Evolutionary conservation across 2,329 filamentous ascomycete genomes (phyloP), one percentile per base, ranked within the genome.

Genomic region (Penicillium freii): DNA sequence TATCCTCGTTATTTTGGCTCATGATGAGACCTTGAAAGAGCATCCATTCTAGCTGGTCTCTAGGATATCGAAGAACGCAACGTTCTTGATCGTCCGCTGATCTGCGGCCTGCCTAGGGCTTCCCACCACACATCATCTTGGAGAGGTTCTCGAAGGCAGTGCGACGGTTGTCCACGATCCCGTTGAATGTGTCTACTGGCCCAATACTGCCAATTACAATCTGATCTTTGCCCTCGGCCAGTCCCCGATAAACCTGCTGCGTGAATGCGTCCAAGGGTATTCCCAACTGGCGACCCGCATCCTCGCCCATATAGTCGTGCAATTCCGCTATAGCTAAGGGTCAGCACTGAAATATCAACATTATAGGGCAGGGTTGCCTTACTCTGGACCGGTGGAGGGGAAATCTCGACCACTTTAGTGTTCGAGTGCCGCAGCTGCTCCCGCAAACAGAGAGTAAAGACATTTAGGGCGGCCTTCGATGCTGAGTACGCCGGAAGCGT

Each of bases 391-490:
- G 68, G 56, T 13, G 74, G 71, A 1, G 81, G 81, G 15, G 80
- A 70, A 39, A 84, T 66, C 68, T 85, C 81, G 29, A 83, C 68
- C 9, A 84, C 75, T 40, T 72, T 71, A 9, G 78, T 71, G 3
- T 60, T 64, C 2, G 62, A 62, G 10, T 62, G 63, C 9, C 62
- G 61, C 19, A 83, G 69, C 65, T 81, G 74, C 51, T 78, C 71
- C 6, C 80, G 72, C 19, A 81, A 63, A 42, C 74, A 78, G 57
- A 81, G 73, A 25, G 75, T 64, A 50, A 81, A 81, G 5, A 72
- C 71, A 62, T 82, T 80, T 38, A 84, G 67, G 3, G 82, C 82
- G 0, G 81, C 78, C 64, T 84, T 85, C 21, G 40, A 43, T 43
- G 40, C 40, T 17, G 21, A 43, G 13, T 43, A 43, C 21, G 40